Base-by-base conservation (phyloP, 306 rosid species). In the Chamaecrista fasciculata region DNA sequence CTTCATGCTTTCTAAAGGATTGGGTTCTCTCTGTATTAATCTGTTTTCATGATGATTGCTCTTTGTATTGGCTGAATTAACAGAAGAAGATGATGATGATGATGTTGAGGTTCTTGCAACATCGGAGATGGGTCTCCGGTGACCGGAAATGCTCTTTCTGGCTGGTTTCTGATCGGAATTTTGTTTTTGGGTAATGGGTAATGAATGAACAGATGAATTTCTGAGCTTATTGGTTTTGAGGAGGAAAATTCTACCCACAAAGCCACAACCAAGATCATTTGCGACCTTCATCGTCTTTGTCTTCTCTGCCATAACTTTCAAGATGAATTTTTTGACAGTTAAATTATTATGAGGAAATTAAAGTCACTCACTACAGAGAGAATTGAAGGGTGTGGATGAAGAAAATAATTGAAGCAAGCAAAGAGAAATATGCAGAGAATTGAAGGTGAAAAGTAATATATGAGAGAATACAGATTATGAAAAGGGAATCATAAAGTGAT, bases 141-240 rank as follows among this genome's bases (percentile, higher is more conserved):
- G 78, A 24, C 20, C 82, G 4, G 74, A 79, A 64, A 46, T 43
- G 24, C 73, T 71, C 65, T 86, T 84, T 36, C 68, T 79, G 2
- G 56, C 8, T 2, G 71, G 75, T 28, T 82, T 80, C 59, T 69
- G 80, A 33, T 85, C 80, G 21, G 6, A 14, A 18, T 73, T 51
- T 58, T 4, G 25, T 58, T 21, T 65, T 18, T 60, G 64, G 25
- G 65, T 85, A 20, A 90, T 6, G 21, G 96, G 92, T 1, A 95
- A 77, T 40, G 96, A 95, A 79, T 87, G 86, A 40, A 91, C 91
- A 43, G 90, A 81, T 33, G 95, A 80, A 70, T 91, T 91, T 72
- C 83, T 89, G 2, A 77, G 77, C 85, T 76, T 84, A 15, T 79
- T 59, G 76, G 50, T 81, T 50, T 70, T 74, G 60, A 76, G 76